Evolutionary conservation across 2,329 filamentous ascomycete species (phyloP).

Genomic region (Epichloe uncinata): DNA sequence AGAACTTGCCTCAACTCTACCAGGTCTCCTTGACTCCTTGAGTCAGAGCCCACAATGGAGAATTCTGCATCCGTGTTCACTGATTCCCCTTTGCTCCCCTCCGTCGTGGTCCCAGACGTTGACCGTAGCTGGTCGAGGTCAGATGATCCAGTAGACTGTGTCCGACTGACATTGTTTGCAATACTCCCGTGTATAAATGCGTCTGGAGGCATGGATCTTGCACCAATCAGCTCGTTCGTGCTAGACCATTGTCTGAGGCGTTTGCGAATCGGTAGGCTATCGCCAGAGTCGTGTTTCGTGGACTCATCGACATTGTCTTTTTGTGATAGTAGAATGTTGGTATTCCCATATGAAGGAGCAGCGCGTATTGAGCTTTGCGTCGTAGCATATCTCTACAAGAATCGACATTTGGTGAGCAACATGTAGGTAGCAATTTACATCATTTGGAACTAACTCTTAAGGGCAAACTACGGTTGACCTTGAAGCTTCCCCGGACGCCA

Average conservation of each 20-base stretch:
- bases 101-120: slow-evolving; percentile 11
- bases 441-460: slow-evolving; percentile 1
- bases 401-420: not conserved
- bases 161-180: slow-evolving; percentile 19
- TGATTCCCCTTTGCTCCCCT: slow-evolving; percentile 15
- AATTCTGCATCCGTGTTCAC: slow-evolving; percentile 14
- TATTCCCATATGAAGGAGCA: not conserved
- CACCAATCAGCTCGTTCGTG: slow-evolving; percentile 18
- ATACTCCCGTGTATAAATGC: slow-evolving; percentile 14
- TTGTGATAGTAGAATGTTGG: not conserved
- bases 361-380: slow-evolving; percentile 1
- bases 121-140: slow-evolving; percentile 18
- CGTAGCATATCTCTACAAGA: slow-evolving; percentile 8
- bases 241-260: slow-evolving; percentile 28
- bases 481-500: not conserved
- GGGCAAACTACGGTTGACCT: not conserved
- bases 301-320: not conserved
- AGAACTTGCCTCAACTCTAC: slow-evolving; percentile 31
- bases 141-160: slow-evolving; percentile 20
- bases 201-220: slow-evolving; percentile 13
- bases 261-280: slow-evolving; percentile 22
- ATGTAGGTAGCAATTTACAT: not conserved
- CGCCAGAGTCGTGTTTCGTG: not conserved
- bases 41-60: slow-evolving; percentile 13
- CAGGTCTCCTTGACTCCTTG: slow-evolving; percentile 32